Base-by-base conservation (phyloP, 192 early-diverging fungal genomes). In the Coemansia sp. region DNA sequence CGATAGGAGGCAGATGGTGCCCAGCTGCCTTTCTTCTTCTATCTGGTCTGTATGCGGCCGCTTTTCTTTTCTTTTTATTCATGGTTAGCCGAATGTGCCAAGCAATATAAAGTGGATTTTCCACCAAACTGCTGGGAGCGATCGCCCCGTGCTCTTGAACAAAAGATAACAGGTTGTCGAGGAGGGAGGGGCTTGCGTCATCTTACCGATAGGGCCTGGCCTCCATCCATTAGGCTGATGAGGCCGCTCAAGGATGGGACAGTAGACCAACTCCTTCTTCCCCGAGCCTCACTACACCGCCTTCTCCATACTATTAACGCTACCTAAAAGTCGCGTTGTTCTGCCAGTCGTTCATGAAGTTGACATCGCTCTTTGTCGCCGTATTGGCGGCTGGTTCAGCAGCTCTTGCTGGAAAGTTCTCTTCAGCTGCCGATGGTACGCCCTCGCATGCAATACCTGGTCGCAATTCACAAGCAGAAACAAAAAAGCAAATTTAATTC, bases 361-460 rank as follows among this genome's bases (percentile, higher is more conserved):
- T 57, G 42, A 35, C 43, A 5, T 1, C 31, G 8, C 9, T 57
- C 7, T 21, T 27, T 11, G 27, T 34, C n/a, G 22, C 29, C 1
- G 23, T 29, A 15, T 33, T 57, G 5, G 23, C 43, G 8, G 33
- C 47, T 22, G 18, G 31, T 7, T 22, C 14, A 2, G 25, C 43
- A 0, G 55, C 15, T 6, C 30, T 46, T 21, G 53, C 46, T 8
- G 61, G 53, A 34, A 55, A 56, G 53, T 41, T 41, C 6, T 14
- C 53, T 10, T 15, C 61, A 2, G 36, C 31, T 8, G 36, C 46
- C 37, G 61, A 63, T 38, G 61, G 57, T 59, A 50, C 11, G 57
- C 33, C 11, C 13, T 8, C 13, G 5, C 35, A 8, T 8, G 18
- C 9, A 26, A 15, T 18, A 13, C 10, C 3, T 3, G 17, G n/a